A percentile compares a stretch with the other conserved stretches of the same genome.
Conservation (phyloP, 2,329 filamentous ascomycete species). For the Aspergillus oerlinghausenensis region DNA sequence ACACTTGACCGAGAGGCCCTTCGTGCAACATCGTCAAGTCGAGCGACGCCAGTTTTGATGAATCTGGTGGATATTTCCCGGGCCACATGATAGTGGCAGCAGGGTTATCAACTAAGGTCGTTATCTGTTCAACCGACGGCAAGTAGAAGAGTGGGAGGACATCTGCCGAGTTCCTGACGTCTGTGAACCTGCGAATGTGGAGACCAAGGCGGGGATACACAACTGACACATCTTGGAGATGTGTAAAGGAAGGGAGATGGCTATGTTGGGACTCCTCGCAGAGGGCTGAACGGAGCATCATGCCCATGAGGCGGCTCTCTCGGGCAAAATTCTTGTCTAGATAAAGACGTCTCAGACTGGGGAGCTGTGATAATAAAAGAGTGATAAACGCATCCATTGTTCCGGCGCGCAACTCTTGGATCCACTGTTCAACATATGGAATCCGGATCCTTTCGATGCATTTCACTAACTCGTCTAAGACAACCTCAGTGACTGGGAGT, state of each 20-base stretch:
- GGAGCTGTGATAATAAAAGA: constrained; percentile 15
- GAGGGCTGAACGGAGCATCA: constrained; percentile 12
- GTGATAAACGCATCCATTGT: constrained; percentile 3
- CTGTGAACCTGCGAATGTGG: not conserved
- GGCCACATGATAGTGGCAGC: constrained; percentile 12
- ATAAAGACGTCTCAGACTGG: constrained; percentile 11
- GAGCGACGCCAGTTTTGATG: constrained; percentile 7
- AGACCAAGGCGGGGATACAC: not conserved
- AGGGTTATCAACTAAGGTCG: constrained; percentile 14
- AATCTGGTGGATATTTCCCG: not conserved
- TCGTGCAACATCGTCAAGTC: constrained; percentile 10
- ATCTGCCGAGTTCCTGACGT: constrained; percentile 11
- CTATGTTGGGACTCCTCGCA: not conserved
- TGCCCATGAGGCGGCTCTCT: constrained; percentile 8
- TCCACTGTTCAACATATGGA: constrained; percentile 1
- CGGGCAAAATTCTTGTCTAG: constrained; percentile 7
- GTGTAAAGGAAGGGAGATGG: constrained; percentile 6
- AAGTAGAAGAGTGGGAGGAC: constrained; percentile 18
- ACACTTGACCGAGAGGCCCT: constrained; percentile 5
- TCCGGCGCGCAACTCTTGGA: constrained; percentile 2
- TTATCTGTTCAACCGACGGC: constrained; percentile 11
- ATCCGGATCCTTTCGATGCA: constrained; percentile 1
- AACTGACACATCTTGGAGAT: constrained; percentile 2
- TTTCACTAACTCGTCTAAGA: constrained; percentile 3
- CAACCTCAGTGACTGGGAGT: constrained; percentile 1